Percentiles rank a stretch among this genome's conserved stretches.
Evolutionary conservation across 2,329 filamentous ascomycete genomes (phyloP).

Genomic region (Aspergillus melleus): DNA sequence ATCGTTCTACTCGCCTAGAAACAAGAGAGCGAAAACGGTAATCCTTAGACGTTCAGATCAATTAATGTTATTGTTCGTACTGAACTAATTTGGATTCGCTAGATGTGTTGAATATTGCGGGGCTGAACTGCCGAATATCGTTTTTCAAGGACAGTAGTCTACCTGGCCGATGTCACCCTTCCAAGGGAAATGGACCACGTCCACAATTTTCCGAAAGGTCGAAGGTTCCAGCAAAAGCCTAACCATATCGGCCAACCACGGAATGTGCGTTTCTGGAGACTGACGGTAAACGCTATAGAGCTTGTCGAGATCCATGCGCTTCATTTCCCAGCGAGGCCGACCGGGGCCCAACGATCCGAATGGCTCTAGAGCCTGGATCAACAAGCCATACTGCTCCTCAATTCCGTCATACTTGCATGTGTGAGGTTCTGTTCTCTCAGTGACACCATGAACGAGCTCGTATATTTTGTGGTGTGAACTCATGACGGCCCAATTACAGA

Average conservation of each 20-base stretch:
- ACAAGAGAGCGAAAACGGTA: too few relatives aligned
- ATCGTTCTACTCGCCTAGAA: too few relatives aligned
- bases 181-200: constrained; percentile 28
- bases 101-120: too few relatives aligned
- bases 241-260: constrained; percentile 23
- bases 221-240: constrained; percentile 18
- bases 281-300: constrained; percentile 10
- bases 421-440: background rate
- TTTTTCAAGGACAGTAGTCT: constrained; percentile 21
- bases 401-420: constrained; percentile 10
- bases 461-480: constrained; percentile 24
- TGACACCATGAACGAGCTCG: constrained; percentile 10
- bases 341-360: constrained; percentile 16
- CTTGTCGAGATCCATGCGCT: constrained; percentile 17
- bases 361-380: constrained; percentile 13
- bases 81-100: too few relatives aligned
- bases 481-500: constrained; percentile 25
- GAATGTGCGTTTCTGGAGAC: constrained; percentile 5
- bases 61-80: too few relatives aligned
- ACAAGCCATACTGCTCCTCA: constrained; percentile 8
- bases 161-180: constrained; percentile 17
- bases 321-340: constrained; percentile 9
- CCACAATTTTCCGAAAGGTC: constrained; percentile 20
- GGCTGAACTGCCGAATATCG: too few relatives aligned
- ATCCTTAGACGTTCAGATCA: too few relatives aligned